Evolutionary conservation across 352 stramenopile genomes (phyloP), one percentile per base, ranked within the genome.

Genomic region (Globisporangium uncinulatum): DNA sequence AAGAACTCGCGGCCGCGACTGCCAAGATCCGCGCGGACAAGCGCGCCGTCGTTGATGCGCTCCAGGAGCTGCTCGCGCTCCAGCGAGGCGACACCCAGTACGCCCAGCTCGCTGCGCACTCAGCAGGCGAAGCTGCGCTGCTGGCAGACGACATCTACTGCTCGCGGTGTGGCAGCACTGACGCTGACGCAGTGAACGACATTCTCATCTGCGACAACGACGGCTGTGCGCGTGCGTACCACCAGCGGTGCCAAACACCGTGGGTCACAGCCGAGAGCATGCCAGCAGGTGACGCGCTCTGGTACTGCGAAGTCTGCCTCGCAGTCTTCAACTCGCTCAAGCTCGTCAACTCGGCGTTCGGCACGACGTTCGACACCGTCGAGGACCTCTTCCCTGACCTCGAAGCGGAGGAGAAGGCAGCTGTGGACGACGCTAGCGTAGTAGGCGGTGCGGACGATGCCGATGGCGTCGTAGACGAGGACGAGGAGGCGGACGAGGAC

Each of bases 221-320:
- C 19, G 78, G 79, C 29, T 95, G 85, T 32, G 72, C 80, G 56
- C 83, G 85, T 29, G 85, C 81, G 13, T 95, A 92, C 54, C 85
- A 95, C 46, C 85, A 95, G 46, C 62, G 73, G 32, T 95, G 85
- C 51, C 82, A 92, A 61, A 72, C 69, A 0, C 85, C 85, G 10
- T 50, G 69, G 20, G 62, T 95, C 0, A 20, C 67, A 31, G 92
- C 84, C 6, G 57, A 67, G 19, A 75, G 80, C 2, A 89, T 95
- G 20, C 85, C 85, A 1, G 57, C 60, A 21, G 85, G 81, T 3
- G 71, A 79, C 1, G 80, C 87, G 29, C 69, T 72, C 61, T 95
- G 85, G 85, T 95, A 87, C 68, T 95, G 85, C 62, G 63, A 86
- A 45, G 73, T 87, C 13, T 95, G 85, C 66, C 62, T 86, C 24